These are phyloP conservation scores for Solanum pinnatisectum DNA, from an alignment of 257 asterid genomes.

Conservation along the genomic window DNA sequence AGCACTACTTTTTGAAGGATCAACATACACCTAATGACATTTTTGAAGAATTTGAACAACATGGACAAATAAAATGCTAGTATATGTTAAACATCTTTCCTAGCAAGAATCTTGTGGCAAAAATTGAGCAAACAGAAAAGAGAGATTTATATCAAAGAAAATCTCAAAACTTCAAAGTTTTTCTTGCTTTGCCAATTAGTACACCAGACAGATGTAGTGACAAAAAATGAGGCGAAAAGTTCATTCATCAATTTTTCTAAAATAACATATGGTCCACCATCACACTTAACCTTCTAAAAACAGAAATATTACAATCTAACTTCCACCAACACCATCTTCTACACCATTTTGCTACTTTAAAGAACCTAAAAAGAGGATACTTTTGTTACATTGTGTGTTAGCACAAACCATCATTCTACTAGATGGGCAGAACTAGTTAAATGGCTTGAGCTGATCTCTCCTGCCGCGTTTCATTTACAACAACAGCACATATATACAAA, in stretches of 20 bases:
- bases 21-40: neutral
- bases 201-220: neutral
- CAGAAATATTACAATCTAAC: conserved; percentile 7
- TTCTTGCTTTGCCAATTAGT: neutral
- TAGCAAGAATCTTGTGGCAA: neutral
- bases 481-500: conserved; percentile 56
- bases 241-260: conserved; percentile 24
- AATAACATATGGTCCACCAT: conserved; percentile 7
- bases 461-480: conserved; percentile 48
- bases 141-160: neutral
- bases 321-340: conserved; percentile 1
- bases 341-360: conserved; percentile 14
- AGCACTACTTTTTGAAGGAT: neutral
- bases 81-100: neutral
- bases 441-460: conserved; percentile 5
- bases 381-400: conserved; percentile 42
- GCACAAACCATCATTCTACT: conserved; percentile 31
- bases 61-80: neutral
- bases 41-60: neutral
- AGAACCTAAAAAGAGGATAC: conserved; percentile 14
- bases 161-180: neutral
- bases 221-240: neutral
- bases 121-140: neutral
- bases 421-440: neutral
- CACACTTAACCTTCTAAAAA: conserved; percentile 8